These are phyloP conservation scores for Flaveria sonorensis DNA, from an alignment of 129 eudicot genomes.

Conservation along the genomic window DNA sequence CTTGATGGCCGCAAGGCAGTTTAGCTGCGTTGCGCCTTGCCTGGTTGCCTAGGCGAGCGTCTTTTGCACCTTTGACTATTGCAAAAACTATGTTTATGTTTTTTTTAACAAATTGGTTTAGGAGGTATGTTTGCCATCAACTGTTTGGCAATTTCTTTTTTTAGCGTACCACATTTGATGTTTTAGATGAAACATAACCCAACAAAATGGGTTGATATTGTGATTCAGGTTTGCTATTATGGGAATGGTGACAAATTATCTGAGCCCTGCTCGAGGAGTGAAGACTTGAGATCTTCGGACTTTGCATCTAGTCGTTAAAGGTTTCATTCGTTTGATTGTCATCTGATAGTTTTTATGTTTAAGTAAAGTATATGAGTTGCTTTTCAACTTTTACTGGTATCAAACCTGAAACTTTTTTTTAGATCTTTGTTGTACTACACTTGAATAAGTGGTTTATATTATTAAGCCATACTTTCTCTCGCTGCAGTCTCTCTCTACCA, in stretches of 20 bases:
- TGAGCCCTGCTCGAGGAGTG: constrained; percentile 55
- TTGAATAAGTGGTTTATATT: constrained; percentile 9
- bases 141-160: not conserved
- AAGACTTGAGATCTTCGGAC: constrained; percentile 47
- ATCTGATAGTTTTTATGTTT: not conserved
- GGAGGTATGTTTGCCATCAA: not conserved
- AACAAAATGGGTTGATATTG: not conserved
- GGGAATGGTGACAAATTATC: constrained; percentile 86
- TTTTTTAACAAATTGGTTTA: not conserved
- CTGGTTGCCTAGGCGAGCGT: not conserved
- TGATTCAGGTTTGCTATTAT: constrained; percentile 78
- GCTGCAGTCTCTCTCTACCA: too few species aligned
- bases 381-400: not conserved
- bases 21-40: too few species aligned
- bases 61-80: not conserved
- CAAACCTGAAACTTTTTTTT: constrained; percentile 10
- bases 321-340: not conserved
- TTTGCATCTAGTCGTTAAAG: not conserved
- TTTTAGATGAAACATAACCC: not conserved
- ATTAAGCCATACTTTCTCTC: too few species aligned
- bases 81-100: not conserved
- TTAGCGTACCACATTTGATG: not conserved
- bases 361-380: not conserved
- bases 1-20: too few species aligned
- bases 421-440: constrained; percentile 13